Base-by-base conservation (phyloP, 148 eudicot genomes). In the Chenopodium suecicum region DNA sequence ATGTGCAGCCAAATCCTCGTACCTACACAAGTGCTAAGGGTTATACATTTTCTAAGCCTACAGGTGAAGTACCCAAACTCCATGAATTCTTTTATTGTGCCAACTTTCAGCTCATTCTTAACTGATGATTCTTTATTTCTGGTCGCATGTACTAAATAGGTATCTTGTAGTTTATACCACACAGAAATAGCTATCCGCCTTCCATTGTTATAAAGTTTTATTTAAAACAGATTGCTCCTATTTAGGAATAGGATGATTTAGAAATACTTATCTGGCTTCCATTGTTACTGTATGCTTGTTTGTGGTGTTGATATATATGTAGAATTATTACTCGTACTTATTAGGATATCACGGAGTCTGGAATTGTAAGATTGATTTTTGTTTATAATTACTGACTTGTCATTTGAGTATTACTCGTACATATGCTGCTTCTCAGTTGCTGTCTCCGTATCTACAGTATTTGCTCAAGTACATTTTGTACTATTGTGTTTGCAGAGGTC, bases 1-100 rank as follows among this genome's bases (percentile, higher is more conserved):
- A 92, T 58, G 78, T 72, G 83, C 72, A 79, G 79, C 98, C 98
- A 62, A 93, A 92, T 81, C 98, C 98, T 68, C 97, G 98, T 46
- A 95, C 99, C 9, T 95, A 93, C 77, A 79, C 87, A 76, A 90
- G 90, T 76, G 87, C 84, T 29, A 89, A 89, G 81, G 98, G 98
- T 37, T 93, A 93, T 82, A 12, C 91, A 9, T 95, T 95, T 79
- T 67, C 98, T 79, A 93, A 91, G 86, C 91, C 95, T 85, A 90
- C 95, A 75, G 97, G 96, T 95, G 41, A 87, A 48, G 87, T 82
- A 27, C 64, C 52, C 27, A n/a, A 47, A 2, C 19, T 4, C n/a
- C 29, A 75, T 31, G 41, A 76, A 37, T 58, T 65, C 58, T 67
- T 50, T 22, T 3, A 6, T 37, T 19, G 13, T 76, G 68, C 22